Percentiles rank a stretch among this genome's conserved stretches.
Conservation (phyloP, 148 eudicot species). For the Persicaria maculosa region DNA sequence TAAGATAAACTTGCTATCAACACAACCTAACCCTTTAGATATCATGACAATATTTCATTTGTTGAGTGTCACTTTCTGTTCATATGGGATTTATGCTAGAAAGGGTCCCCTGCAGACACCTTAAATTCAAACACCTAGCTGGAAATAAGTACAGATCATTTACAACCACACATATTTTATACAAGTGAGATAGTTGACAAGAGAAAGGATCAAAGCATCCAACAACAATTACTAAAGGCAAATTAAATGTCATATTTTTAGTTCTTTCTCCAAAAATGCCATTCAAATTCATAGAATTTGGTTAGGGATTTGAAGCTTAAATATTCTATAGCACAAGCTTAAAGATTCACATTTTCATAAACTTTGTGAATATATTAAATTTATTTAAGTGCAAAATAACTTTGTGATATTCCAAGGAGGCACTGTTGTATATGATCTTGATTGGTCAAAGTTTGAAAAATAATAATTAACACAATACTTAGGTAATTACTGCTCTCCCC, state of each 20-base stretch:
- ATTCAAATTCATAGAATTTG: not conserved
- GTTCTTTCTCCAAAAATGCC: not conserved
- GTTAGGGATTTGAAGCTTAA: not conserved
- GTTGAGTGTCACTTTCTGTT: conserved; percentile 4
- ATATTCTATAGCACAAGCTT: not conserved
- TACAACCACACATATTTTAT: conserved; percentile 2
- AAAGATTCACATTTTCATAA: not conserved
- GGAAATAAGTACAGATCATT: not conserved
- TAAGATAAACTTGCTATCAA: not conserved
- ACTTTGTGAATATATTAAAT: too few relatives aligned
- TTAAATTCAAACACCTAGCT: conserved; percentile 2
- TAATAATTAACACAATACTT: too few relatives aligned
- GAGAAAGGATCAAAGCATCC: conserved; percentile 1
- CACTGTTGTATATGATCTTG: too few relatives aligned
- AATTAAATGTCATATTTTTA: not conserved
- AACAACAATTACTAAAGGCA: conserved; percentile 1
- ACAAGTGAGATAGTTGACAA: conserved; percentile 8
- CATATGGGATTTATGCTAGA: conserved; percentile 1
- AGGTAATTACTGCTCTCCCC: too few relatives aligned
- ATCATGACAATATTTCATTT: not conserved
- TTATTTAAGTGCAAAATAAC: too few relatives aligned
- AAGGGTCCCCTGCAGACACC: not conserved
- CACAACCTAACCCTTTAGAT: not conserved
- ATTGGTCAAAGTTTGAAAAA: too few relatives aligned
- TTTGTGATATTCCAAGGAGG: too few relatives aligned